These are phyloP conservation scores for Pythium apleroticum DNA, from an alignment of 352 stramenopile genomes.

Conservation along the genomic window DNA sequence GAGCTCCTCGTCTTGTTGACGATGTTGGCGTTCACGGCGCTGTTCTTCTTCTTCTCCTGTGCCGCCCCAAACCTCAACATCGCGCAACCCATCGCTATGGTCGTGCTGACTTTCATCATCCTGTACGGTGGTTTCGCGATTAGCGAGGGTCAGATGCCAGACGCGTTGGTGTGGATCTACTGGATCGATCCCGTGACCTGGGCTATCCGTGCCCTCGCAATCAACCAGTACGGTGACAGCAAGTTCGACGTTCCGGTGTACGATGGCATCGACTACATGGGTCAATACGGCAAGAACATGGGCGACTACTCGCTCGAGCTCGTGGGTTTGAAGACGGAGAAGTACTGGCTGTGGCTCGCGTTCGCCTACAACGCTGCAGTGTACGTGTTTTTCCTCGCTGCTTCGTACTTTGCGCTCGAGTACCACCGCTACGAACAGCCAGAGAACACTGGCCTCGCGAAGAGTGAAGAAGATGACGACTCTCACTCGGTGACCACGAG, in stretches of 20 bases:
- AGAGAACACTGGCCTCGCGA: slow-evolving; percentile 4
- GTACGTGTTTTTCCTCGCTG: neutral
- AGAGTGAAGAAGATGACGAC: neutral
- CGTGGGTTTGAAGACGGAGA: slow-evolving; percentile 31
- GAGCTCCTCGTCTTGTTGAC: too few species aligned
- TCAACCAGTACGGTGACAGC: neutral
- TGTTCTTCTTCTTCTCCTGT: too few species aligned
- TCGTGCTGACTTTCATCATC: too few species aligned
- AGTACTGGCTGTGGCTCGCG: slow-evolving; percentile 14
- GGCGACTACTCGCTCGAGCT: slow-evolving; percentile 15
- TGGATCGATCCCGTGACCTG: neutral
- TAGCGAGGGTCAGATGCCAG: neutral
- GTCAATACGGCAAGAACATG: neutral
- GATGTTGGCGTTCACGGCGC: too few species aligned
- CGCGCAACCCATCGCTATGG: too few species aligned
- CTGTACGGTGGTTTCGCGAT: neutral
- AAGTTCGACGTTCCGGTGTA: neutral
- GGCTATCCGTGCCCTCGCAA: neutral
- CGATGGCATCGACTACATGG: neutral
- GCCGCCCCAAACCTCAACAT: too few species aligned
- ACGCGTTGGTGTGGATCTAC: neutral
- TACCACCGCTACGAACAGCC: slow-evolving; percentile 22
- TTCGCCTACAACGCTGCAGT: neutral
- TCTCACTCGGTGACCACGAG: neutral
- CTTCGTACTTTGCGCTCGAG: slow-evolving; percentile 10